Conservation (phyloP, 2,329 filamentous ascomycete genomes). For the Magnaporthiopsis rhizophila region DNA sequence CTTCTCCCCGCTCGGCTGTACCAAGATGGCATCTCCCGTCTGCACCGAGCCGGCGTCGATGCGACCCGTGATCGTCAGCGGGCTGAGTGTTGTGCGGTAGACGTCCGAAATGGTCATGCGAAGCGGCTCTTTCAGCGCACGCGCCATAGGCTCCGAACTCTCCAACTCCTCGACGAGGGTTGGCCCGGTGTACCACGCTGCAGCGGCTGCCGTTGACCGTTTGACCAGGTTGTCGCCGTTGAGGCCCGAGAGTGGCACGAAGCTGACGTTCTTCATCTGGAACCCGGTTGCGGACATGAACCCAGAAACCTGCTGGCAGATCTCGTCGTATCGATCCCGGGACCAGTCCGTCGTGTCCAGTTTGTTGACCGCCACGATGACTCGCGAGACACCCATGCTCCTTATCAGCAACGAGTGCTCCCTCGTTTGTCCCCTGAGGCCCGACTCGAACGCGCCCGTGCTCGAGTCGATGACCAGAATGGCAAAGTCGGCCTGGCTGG, state of each 20-base stretch:
- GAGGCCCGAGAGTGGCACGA: constrained; percentile 84
- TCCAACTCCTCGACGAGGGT: constrained; percentile 83
- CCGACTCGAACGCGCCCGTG: constrained; percentile 86
- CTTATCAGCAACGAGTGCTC: constrained; percentile 86
- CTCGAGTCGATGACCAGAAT: constrained; percentile 89
- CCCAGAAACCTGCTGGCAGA: constrained; percentile 71
- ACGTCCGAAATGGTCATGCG: constrained; percentile 84
- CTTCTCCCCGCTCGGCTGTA: constrained; percentile 74
- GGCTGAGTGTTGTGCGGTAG: constrained; percentile 73
- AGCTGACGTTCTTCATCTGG: constrained; percentile 69
- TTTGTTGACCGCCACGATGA: constrained; percentile 93
- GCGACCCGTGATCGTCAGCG: constrained; percentile 77
- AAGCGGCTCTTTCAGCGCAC: constrained; percentile 69
- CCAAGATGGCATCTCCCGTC: constrained; percentile 68
- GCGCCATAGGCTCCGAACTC: constrained; percentile 62
- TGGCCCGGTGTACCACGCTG: constrained; percentile 71
- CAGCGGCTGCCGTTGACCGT: constrained; percentile 44
- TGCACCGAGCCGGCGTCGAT: constrained; percentile 81
- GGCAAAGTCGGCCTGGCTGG: constrained; percentile 91
- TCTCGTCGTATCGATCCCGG: constrained; percentile 73
- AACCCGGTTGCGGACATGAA: constrained; percentile 83
- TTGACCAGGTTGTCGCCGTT: constrained; percentile 77
- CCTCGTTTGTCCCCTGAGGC: constrained; percentile 85
- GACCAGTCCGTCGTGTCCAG: constrained; percentile 84
- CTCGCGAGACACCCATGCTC: constrained; percentile 80